phyloP scores from a whole-genome alignment of 306 rosid genomes.

The Heteromeles arbutifolia region DNA sequence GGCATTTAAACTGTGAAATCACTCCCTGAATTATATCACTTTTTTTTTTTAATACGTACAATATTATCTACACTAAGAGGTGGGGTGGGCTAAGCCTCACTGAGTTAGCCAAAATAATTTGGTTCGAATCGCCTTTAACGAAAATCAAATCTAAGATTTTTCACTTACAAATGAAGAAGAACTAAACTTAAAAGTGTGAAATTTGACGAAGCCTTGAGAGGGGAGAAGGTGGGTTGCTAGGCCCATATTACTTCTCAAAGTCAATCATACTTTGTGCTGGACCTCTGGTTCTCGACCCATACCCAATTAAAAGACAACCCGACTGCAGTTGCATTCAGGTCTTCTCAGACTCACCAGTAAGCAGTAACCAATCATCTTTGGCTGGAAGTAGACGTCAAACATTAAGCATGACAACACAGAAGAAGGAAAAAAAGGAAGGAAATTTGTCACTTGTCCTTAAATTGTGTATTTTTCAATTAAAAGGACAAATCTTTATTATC shows the following conservation, averaged over 20 bases:
- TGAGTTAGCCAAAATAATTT: too few species aligned
- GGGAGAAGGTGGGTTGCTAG: background rate
- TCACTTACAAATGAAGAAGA: too few species aligned
- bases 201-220: background rate
- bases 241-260: background rate
- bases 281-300: background rate
- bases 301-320: background rate
- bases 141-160: too few species aligned
- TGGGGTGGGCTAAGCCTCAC: fast-evolving
- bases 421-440: background rate
- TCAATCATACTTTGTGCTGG: background rate
- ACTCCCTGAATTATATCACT: too few species aligned
- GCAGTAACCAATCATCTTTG: background rate
- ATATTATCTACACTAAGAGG: too few species aligned
- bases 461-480: background rate
- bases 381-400: background rate
- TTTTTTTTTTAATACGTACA: too few species aligned
- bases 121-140: too few species aligned
- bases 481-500: constrained; percentile 5
- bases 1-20: too few species aligned
- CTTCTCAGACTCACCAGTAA: background rate
- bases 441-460: background rate
- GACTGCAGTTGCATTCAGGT: background rate
- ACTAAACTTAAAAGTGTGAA: too few species aligned
- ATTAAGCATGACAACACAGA: background rate